Evolutionary conservation across 805 yeast genomes (phyloP).

Genomic region (Metschnikowia bowlesiae): DNA sequence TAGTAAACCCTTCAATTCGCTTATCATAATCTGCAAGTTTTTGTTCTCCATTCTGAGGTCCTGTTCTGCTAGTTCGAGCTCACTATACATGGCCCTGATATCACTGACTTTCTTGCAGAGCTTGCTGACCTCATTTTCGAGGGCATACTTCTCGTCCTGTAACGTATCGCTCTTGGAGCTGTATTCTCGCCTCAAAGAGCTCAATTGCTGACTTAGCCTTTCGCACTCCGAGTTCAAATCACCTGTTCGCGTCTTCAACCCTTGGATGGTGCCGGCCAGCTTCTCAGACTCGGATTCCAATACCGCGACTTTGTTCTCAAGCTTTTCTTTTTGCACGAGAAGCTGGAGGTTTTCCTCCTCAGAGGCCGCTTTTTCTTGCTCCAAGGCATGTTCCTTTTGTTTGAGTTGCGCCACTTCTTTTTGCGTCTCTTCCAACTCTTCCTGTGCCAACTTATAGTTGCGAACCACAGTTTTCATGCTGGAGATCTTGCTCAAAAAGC

Average conservation of each 20-base stretch:
- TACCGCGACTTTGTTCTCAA: constrained; percentile 38
- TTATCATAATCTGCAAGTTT: constrained; percentile 38
- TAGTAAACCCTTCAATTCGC: constrained; percentile 43
- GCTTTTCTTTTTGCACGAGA: constrained; percentile 37
- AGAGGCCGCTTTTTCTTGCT: constrained; percentile 18
- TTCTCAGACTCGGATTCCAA: constrained; percentile 10
- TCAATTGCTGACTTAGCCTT: constrained; percentile 39
- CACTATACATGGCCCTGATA: constrained; percentile 37
- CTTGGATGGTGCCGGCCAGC: constrained; percentile 16
- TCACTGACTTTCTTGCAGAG: constrained; percentile 38
- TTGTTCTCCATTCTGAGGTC: constrained; percentile 38
- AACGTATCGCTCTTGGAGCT: constrained; percentile 31
- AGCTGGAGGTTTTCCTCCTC: constrained; percentile 3
- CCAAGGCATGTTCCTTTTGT: constrained; percentile 28
- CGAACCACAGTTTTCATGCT: constrained; percentile 69
- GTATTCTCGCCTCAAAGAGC: constrained; percentile 33
- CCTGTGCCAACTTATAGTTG: constrained; percentile 69
- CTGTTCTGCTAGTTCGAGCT: constrained; percentile 35
- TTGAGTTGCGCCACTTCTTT: constrained; percentile 7
- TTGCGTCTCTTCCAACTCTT: constrained; percentile 46
- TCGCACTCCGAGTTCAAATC: constrained; percentile 54
- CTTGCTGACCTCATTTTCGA: constrained; percentile 37
- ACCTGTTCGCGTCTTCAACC: constrained; percentile 21
- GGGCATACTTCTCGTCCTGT: constrained; percentile 37
- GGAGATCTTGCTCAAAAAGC: constrained; percentile 56